A percentile compares a stretch with the other conserved stretches of the same genome.
These are phyloP conservation scores for Chalaropsis ovoidea DNA, from an alignment of 2,329 filamentous ascomycete genomes.

Conservation along the genomic window DNA sequence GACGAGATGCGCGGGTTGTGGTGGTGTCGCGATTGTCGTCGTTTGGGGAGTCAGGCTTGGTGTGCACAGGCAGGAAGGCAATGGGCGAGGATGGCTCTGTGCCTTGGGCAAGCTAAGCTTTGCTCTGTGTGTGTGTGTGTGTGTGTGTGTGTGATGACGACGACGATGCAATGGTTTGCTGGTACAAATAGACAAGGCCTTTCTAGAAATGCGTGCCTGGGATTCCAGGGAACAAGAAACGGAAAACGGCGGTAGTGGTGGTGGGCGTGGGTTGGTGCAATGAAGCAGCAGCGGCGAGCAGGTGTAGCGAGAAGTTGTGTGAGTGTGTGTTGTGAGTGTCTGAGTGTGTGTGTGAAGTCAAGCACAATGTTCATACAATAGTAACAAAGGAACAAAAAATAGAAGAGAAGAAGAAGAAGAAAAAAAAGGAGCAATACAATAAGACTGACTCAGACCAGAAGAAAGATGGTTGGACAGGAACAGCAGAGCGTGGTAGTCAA, in stretches of 20 bases:
- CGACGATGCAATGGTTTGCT: background rate
- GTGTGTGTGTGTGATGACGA: background rate
- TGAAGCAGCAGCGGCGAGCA: background rate
- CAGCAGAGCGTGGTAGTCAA: background rate
- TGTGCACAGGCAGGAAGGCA: background rate
- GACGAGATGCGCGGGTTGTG: background rate
- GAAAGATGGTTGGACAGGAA: background rate
- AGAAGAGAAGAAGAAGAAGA: background rate
- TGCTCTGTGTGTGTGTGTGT: background rate
- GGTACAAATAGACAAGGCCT: background rate
- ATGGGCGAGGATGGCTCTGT: background rate
- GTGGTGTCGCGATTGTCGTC: no score
- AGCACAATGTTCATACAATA: background rate
- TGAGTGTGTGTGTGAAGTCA: no score
- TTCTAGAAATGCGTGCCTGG: background rate
- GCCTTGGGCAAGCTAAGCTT: background rate
- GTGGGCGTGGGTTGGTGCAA: background rate
- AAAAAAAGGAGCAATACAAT: background rate
- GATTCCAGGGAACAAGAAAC: background rate
- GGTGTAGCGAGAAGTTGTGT: background rate
- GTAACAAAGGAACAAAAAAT: background rate
- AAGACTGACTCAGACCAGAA: conserved; percentile 1
- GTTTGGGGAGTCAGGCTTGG: background rate
- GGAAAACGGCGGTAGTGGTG: background rate
- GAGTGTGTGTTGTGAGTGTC: no score